Base-by-base conservation (phyloP, 1,284 basidiomycete genomes). In the Meira nashicola region DNA sequence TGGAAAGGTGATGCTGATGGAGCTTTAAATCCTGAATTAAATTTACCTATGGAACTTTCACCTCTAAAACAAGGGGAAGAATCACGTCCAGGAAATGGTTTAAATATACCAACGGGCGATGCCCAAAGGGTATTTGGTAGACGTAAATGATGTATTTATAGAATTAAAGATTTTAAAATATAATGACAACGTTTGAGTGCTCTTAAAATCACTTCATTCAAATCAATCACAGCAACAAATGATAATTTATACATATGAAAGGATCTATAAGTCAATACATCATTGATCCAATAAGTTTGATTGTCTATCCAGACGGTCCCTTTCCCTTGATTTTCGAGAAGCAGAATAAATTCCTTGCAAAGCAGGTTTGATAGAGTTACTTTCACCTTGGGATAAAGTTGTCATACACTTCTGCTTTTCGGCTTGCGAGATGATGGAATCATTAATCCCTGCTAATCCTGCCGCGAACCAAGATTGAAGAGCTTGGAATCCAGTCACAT, bases 261-360 rank as follows among this genome's bases (percentile, higher is more conserved):
- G 14, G 40, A 15, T 19, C 11, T 19, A 43, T 15, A 11, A 43
- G 40, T 43, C 14, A 6, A 43, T 6, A 15, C 17, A 15, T 25
- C 25, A 48, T 12, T 48, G 46, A 48, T 48, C 46, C 17, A 48
- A 12, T 5, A 17, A 23, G 12, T 48, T 19, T 48, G 46, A 39
- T 14, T 56, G 40, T 28, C 55, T 15, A 23, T 56, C 55, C 40
- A 56, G 14, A 9, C 41, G 14, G 33, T 28, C 63, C 33, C 72
- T 63, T 55, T 74, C 72, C 17, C 72, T 55, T 14, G 71, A 65
- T 58, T 68, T 71, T 9, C 72, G 60, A 39, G 70, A 72, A 6
- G 73, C 73, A 7, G 58, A 25, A 47, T 67, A 74, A 39, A 76
- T 54, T 1, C 58, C 58, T 33, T 63, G 59, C 39, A 76, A 57